Evolutionary conservation across 2,329 filamentous ascomycete species (phyloP), one percentile per base, ranked within the genome.

Genomic region (Colletotrichum neosansevieriae): DNA sequence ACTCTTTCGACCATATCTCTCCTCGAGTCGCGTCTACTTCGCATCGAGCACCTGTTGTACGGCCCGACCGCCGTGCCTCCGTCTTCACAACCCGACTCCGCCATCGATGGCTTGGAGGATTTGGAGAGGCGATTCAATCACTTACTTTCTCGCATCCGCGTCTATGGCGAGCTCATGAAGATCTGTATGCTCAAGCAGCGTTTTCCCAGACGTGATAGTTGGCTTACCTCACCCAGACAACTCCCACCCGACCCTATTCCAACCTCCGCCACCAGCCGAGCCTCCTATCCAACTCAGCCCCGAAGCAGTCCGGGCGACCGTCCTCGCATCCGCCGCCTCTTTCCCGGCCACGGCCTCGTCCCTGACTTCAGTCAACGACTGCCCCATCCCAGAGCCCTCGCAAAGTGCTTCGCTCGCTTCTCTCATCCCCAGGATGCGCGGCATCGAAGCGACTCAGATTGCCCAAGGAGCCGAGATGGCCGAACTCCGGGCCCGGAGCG

Each of bases 401-500:
- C 81, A 85, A 42, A 87, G 84, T 73, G 84, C 88, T 4, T 81
- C 82, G 40, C 81, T 94, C 6, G 85, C 89, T 3, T 80, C 84
- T 2, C 80, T 92, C 53, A 78, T 84, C 42, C 88, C 89, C 9
- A 84, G 89, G 51, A 90, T 94, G 80, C 86, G 85, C 71, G 86
- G 84, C 19, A 79, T 89, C 17, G 86, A 88, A 70, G 83, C 85
- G 0, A 85, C 85, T 4, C 91, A 94, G 74, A 76, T 85, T 19
- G 84, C 86, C 15, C 91, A 93, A 77, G 83, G 79, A 44, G 83
- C 84, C 54, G 88, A 91, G 77, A 86, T 92, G 70, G 86, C 86
- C 21, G 87, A 87, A 76, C 84, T 92, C 75, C 85, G 88, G 76
- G 85, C 80, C 70, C 85, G 85, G 71, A 94, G 86, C 80, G 92